Conservation (phyloP, 1,284 basidiomycete species). For the Wolfiporia cocos region DNA sequence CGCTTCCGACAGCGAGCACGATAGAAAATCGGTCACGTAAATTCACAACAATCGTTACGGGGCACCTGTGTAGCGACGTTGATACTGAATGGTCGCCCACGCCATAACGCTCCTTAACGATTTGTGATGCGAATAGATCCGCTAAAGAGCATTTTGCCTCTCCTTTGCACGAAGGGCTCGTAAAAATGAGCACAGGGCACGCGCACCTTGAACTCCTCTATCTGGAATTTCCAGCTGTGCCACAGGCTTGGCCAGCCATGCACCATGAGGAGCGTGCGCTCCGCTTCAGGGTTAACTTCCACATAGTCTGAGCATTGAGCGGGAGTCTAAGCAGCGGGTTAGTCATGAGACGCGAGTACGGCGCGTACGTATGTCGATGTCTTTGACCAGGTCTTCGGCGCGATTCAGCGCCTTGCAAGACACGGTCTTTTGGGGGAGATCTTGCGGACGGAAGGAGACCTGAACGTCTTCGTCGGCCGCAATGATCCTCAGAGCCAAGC, state of each 20-base stretch:
- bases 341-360: not conserved
- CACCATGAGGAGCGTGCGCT: slow-evolving; percentile 52
- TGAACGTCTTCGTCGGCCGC: slow-evolving; percentile 1
- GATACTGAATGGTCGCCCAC: no score
- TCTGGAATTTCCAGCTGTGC: slow-evolving; percentile 67
- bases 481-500: no score
- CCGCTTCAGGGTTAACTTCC: slow-evolving; percentile 48
- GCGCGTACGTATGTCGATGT: slow-evolving; percentile 21
- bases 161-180: no score
- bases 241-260: slow-evolving; percentile 74
- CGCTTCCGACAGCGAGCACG: no score
- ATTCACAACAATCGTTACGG: no score
- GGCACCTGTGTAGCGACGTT: no score
- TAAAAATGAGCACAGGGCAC: no score
- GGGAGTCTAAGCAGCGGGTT: not conserved
- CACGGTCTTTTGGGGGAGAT: slow-evolving; percentile 8
- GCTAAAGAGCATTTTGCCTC: no score
- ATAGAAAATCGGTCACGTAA: no score
- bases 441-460: slow-evolving; percentile 9
- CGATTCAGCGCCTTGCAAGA: slow-evolving; percentile 23
- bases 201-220: slow-evolving; percentile 51
- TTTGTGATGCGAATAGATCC: no score
- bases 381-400: slow-evolving; percentile 12
- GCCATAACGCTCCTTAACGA: no score
- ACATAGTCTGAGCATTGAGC: slow-evolving; percentile 44